Evolutionary conservation across 2,329 filamentous ascomycete genomes (phyloP).

Genomic region (Apiospora malaysiana): DNA sequence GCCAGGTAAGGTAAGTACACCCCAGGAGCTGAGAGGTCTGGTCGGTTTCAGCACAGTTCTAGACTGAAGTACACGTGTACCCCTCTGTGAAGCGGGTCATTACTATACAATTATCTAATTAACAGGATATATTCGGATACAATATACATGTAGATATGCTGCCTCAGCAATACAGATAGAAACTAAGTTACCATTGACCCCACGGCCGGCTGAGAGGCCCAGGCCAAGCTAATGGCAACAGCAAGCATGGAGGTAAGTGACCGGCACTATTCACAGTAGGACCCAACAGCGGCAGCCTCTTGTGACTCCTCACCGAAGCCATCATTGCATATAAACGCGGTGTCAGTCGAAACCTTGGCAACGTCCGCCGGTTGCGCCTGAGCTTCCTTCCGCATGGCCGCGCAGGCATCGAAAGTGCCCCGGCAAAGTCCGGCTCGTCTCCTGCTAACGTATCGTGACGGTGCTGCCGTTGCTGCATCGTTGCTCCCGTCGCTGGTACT

Average conservation of each 20-base stretch:
- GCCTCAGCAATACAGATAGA: not conserved
- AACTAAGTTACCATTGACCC: not conserved
- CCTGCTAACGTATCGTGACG: not conserved
- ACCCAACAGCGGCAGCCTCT: not conserved
- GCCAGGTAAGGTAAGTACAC: not conserved
- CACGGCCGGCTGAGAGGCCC: not conserved
- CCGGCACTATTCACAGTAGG: not conserved
- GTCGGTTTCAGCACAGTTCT: not conserved
- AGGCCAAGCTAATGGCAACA: not conserved
- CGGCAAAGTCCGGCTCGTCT: not conserved
- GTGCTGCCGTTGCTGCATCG: not conserved
- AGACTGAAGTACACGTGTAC: not conserved
- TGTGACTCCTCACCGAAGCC: not conserved
- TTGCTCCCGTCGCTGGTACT: not conserved
- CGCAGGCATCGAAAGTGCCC: slow-evolving; percentile 1
- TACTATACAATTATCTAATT: not conserved
- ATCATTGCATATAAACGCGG: not conserved
- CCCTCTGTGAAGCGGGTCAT: not conserved
- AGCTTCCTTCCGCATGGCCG: not conserved
- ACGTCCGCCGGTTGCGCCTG: not conserved
- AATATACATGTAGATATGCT: not conserved
- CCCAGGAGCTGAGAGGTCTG: not conserved
- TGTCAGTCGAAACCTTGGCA: not conserved
- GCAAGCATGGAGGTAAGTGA: not conserved
- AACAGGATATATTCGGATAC: not conserved